phyloP scores from a whole-genome alignment of 306 rosid species.

The Fagus sylvatica region DNA sequence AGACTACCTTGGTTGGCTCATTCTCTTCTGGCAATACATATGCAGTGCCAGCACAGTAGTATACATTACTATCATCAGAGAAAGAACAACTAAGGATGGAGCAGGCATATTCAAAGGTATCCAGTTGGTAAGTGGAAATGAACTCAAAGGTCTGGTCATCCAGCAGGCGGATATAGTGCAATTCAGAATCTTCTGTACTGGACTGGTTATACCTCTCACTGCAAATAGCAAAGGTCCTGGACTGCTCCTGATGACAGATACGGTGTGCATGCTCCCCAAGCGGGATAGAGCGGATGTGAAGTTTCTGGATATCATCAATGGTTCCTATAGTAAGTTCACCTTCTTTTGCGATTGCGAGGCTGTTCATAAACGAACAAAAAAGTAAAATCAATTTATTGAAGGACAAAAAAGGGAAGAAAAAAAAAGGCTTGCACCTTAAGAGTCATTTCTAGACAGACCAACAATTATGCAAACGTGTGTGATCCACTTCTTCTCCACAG shows the following conservation, averaged over 20 bases:
- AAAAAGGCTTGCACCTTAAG: neutral
- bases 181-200: constrained; percentile 81
- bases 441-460: neutral
- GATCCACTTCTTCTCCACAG: neutral
- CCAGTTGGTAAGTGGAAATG: constrained; percentile 81
- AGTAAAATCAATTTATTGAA: neutral
- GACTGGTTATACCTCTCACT: constrained; percentile 76
- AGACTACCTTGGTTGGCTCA: constrained; percentile 86
- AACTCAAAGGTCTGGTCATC: constrained; percentile 97
- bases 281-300: constrained; percentile 89
- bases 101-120: constrained; percentile 83
- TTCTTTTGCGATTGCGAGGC: constrained; percentile 97
- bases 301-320: constrained; percentile 58
- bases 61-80: constrained; percentile 87
- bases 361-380: constrained; percentile 26
- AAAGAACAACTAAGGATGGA: constrained; percentile 97
- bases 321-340: constrained; percentile 99
- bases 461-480: neutral
- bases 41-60: constrained; percentile 97
- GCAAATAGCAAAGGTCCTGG: constrained; percentile 87
- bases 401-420: neutral
- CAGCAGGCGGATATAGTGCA: constrained; percentile 79
- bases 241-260: constrained; percentile 97
- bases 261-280: constrained; percentile 95
- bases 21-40: constrained; percentile 93